Conservation (phyloP, 306 rosid genomes). For the Cucurbita maxima region DNA sequence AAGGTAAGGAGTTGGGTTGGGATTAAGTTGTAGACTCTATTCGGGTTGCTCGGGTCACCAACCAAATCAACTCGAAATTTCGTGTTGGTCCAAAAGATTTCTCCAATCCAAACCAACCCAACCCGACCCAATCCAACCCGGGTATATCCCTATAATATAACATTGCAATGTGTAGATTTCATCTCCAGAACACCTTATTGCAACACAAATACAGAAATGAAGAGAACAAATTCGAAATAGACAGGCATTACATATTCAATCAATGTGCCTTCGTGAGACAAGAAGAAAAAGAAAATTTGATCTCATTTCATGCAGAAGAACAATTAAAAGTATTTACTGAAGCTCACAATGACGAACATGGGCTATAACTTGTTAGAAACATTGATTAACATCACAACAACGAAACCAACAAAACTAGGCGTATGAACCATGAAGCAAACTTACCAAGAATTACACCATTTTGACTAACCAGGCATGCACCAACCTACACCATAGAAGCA, state of each 20-base stretch:
- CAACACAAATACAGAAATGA: neutral
- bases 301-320: neutral
- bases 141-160: neutral
- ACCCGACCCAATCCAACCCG: too few relatives aligned
- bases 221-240: neutral
- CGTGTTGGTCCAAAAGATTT: too few relatives aligned
- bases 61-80: too few relatives aligned
- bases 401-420: neutral
- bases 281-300: neutral
- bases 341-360: neutral
- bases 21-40: too few relatives aligned
- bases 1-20: too few relatives aligned
- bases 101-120: too few relatives aligned
- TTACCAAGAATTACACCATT: slow-evolving; percentile 75
- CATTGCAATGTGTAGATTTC: neutral
- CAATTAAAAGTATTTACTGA: neutral
- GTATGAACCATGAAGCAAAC: slow-evolving; percentile 1
- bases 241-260: neutral
- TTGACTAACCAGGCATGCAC: slow-evolving; percentile 89
- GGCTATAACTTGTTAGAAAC: neutral
- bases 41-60: too few relatives aligned
- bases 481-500: slow-evolving; percentile 44
- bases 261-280: neutral
- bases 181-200: neutral
- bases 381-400: neutral